Evolutionary conservation across 371 early-diverging fungal species (phyloP), one percentile per base, ranked within the genome.

Genomic region (Apophysomyces ossiformis): DNA sequence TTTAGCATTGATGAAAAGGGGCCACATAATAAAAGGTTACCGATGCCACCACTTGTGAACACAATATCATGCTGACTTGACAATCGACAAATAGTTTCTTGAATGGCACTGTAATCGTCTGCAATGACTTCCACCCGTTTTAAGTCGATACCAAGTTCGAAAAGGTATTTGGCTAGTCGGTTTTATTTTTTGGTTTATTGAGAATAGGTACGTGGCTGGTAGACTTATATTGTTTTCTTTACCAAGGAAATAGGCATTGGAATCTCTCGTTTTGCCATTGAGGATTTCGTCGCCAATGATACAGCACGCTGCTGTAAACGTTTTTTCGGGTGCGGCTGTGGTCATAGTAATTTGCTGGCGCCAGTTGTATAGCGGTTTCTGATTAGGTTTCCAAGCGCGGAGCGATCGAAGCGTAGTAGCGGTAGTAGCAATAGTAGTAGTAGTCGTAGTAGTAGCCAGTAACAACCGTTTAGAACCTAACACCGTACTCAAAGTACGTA

Each of bases 31-130:
- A 26, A 26, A 26, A 26, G 32, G 21, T 44, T 65, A 60, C 89
- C 91, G 54, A 92, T 90, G 4, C 92, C 92, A 47, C 92, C 92
- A 69, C 85, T 87, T 6, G 92, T 92, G 46, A 92, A 85, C 35
- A 91, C 92, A 15, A 87, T 50, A 66, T 86, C 80, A 65, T 85
- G 87, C 35, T 70, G 70, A 4, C 57, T 67, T 0, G 90, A 84
- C 7, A 92, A 67, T 5, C 81, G 72, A 39, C 61, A 66, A 0
- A 90, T 79, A 4, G 88, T 75, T 57, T 82, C 80, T 38, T 72
- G 77, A 64, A 92, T 92, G 11, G 77, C 81, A 0, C 69, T 66
- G 45, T 75, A 67, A 15, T 81, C 78, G 64, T 92, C 92, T 0
- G 85, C 81, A 36, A 92, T 81, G 0, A 85, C 75, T 39, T 89